Conservation (phyloP, 2,329 filamentous ascomycete genomes). For the Sclerotinia spermophila region DNA sequence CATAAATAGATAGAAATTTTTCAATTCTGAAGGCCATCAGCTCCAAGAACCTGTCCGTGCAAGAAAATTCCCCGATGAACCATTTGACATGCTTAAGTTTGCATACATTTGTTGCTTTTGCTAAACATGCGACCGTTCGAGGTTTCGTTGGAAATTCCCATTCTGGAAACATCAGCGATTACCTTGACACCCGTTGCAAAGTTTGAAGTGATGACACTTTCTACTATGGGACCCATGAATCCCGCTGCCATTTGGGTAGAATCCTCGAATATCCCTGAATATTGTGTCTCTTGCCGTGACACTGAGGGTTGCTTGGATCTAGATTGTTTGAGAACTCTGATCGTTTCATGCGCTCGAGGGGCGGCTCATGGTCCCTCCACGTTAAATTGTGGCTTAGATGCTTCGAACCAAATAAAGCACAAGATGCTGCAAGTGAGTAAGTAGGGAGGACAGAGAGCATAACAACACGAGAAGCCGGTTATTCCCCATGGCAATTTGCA, state of each 20-base stretch:
- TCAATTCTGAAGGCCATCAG: background rate
- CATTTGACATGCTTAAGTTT: background rate
- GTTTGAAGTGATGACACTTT: constrained; percentile 17
- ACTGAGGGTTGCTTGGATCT: constrained; percentile 11
- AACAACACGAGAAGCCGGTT: constrained; percentile 10
- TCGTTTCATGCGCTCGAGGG: constrained; percentile 12
- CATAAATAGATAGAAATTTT: background rate
- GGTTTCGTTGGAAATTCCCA: constrained; percentile 9
- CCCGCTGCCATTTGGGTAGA: constrained; percentile 16
- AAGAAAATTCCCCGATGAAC: constrained; percentile 7
- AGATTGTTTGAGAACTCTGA: constrained; percentile 14
- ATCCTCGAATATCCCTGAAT: constrained; percentile 6
- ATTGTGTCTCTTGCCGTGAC: background rate
- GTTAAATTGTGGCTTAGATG: constrained; percentile 12
- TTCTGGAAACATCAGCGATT: constrained; percentile 17
- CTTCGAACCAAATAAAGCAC: constrained; percentile 8
- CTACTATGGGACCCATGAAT: constrained; percentile 10
- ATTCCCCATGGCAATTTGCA: background rate
- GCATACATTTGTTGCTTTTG: constrained; percentile 3
- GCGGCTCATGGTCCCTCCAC: constrained; percentile 3
- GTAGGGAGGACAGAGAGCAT: constrained; percentile 12
- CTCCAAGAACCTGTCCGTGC: background rate
- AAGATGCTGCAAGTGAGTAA: constrained; percentile 15
- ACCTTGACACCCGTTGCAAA: constrained; percentile 18
- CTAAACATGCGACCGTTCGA: constrained; percentile 5